Percentiles rank a stretch among this genome's conserved stretches.
Conservation (phyloP, 169 alveolate species). For the Neospora caninum region DNA sequence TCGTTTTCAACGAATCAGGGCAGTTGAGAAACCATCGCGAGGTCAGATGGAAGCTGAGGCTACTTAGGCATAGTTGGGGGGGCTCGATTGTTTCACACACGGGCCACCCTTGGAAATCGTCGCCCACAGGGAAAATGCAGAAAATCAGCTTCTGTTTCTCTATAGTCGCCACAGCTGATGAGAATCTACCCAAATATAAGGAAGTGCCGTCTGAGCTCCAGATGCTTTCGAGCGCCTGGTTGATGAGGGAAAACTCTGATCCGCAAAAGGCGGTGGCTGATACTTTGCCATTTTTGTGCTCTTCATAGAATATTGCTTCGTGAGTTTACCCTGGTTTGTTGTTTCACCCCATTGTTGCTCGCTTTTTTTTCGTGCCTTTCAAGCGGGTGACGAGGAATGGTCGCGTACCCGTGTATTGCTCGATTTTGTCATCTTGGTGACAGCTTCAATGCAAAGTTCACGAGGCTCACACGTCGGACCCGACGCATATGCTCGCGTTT, state of each 20-base stretch:
- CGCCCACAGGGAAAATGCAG: neutral
- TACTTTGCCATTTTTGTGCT: no score
- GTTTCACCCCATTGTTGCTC: no score
- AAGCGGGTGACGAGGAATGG: no score
- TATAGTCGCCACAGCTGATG: neutral
- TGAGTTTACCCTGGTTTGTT: no score
- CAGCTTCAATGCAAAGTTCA: no score
- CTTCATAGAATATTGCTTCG: no score
- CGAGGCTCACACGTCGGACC: constrained; percentile 20
- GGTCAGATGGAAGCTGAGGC: neutral
- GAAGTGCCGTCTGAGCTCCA: constrained; percentile 42
- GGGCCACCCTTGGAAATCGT: constrained; percentile 16
- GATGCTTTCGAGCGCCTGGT: neutral
- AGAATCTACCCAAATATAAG: neutral
- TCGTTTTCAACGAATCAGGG: neutral
- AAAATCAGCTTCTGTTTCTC: neutral
- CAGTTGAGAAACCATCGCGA: constrained; percentile 13
- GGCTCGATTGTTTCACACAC: neutral
- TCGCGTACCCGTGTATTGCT: no score
- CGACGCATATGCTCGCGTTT: neutral
- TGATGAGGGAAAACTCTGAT: constrained; percentile 37
- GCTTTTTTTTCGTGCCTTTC: no score
- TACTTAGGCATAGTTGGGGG: constrained; percentile 2
- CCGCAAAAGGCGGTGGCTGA: no score
- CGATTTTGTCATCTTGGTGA: no score